Evolutionary conservation across 2,329 filamentous ascomycete species (phyloP), one percentile per base, ranked within the genome.

Genomic region (Elsinoe australis): DNA sequence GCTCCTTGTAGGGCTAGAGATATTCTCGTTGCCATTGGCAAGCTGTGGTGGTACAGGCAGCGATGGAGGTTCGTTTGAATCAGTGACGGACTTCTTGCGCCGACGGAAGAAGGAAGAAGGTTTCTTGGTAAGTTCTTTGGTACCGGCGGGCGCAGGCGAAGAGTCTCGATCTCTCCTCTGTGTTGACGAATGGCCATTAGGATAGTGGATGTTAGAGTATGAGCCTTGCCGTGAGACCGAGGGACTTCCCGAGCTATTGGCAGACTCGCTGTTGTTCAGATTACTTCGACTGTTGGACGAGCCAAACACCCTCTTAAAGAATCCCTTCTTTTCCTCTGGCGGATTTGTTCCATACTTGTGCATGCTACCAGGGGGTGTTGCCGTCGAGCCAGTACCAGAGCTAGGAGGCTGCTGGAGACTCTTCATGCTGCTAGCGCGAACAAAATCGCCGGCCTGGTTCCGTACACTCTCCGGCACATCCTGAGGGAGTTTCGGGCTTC

Each of bases 101-200:
- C 92, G 78, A 53, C 92, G 79, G 69, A 96, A 96, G 69, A 98
- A 96, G 0, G 87, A 90, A 1, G 90, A 94, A 3, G 87, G 79
- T 65, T 95, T 95, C 71, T 95, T 95, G 58, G 86, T 85, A 45
- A 95, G 69, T 3, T 61, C 59, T 18, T 55, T 32, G 9, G 58
- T 42, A 56, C 59, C 39, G 54, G 53, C 19, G 55, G 55, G 46
- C 19, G 42, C 38, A 15, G 22, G 45, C 3, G 44, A 47, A 19
- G 49, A 19, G 18, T 36, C 45, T 39, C 46, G 33, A 28, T 49
- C 22, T 29, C 32, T 12, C 15, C 45, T 44, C 5, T 28, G 15
- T 7, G 15, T 39, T 2, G 34, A 14, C 10, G 21, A 10, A 44
- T 44, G 39, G n/a, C 39, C 39, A 17, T 44, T 44, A 19, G 38